These are phyloP conservation scores for Mycena alexandri DNA, from an alignment of 768 basidiomycete genomes.

Conservation along the genomic window DNA sequence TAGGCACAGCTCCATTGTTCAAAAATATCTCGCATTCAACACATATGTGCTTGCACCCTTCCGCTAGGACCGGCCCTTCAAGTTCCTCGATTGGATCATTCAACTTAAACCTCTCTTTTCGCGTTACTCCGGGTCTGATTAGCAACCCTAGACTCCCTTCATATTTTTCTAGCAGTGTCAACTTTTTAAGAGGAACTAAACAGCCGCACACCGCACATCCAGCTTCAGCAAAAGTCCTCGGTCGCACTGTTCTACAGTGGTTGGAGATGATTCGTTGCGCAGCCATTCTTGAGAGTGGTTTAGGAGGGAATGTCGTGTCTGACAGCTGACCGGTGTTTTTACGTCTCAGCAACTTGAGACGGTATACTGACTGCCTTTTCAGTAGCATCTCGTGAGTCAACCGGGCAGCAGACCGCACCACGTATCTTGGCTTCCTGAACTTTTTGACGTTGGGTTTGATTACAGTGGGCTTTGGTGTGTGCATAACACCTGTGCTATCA, in stretches of 20 bases:
- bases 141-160: background rate
- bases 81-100: background rate
- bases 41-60: background rate
- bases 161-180: background rate
- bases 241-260: background rate
- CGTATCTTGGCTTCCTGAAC: background rate
- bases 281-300: background rate
- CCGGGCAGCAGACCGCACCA: background rate
- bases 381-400: background rate
- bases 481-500: background rate
- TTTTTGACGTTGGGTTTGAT: no score
- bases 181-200: background rate
- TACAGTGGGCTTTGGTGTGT: background rate
- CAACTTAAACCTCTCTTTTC: background rate
- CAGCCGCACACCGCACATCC: conserved; percentile 9
- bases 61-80: background rate
- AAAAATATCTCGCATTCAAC: background rate
- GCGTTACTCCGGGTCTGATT: background rate
- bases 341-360: background rate
- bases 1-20: background rate
- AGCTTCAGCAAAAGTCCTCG: background rate
- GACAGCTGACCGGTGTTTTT: background rate
- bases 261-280: background rate
- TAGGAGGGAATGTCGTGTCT: background rate
- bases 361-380: background rate